A percentile compares a stretch with the other conserved stretches of the same genome.
Evolutionary conservation across 331 rosid species (phyloP).

Genomic region (Malus hybrid): DNA sequence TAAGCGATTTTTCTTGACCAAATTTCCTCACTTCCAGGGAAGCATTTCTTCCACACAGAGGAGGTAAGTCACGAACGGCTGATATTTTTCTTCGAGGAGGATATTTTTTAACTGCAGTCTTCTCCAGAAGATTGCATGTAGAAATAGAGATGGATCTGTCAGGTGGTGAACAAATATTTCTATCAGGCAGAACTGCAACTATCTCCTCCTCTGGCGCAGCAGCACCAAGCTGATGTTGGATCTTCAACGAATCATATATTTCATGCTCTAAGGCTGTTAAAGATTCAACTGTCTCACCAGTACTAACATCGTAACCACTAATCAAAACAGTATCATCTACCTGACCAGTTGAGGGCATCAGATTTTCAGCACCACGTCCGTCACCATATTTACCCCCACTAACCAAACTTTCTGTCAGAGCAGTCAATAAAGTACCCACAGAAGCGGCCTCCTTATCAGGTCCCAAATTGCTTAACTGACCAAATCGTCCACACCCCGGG

Average conservation of each 20-base stretch:
- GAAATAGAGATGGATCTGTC: constrained; percentile 21
- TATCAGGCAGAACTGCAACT: constrained; percentile 14
- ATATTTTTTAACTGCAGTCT: constrained; percentile 31
- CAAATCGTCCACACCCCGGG: constrained; percentile 56
- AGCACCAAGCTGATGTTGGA: constrained; percentile 12
- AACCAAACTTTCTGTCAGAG: not conserved
- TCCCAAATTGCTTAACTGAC: constrained; percentile 14
- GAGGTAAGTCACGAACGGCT: constrained; percentile 67
- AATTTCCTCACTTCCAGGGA: not conserved
- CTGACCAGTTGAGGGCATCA: not conserved
- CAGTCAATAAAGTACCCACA: constrained; percentile 7
- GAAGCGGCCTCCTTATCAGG: not conserved
- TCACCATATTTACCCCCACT: not conserved
- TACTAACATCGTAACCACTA: not conserved
- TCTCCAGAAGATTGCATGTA: constrained; percentile 19
- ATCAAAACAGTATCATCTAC: not conserved
- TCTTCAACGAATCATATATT: constrained; percentile 15
- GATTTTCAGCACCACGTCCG: not conserved
- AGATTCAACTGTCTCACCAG: not conserved
- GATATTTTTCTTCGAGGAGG: constrained; percentile 61
- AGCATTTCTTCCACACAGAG: constrained; percentile 56
- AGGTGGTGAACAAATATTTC: not conserved
- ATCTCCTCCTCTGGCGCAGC: constrained; percentile 21
- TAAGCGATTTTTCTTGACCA: constrained; percentile 15
- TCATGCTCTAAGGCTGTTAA: constrained; percentile 20